A percentile compares a stretch with the other conserved stretches of the same genome.
These are phyloP conservation scores for Kodamaea laetipori DNA, from an alignment of 805 yeast species.

Conservation along the genomic window DNA sequence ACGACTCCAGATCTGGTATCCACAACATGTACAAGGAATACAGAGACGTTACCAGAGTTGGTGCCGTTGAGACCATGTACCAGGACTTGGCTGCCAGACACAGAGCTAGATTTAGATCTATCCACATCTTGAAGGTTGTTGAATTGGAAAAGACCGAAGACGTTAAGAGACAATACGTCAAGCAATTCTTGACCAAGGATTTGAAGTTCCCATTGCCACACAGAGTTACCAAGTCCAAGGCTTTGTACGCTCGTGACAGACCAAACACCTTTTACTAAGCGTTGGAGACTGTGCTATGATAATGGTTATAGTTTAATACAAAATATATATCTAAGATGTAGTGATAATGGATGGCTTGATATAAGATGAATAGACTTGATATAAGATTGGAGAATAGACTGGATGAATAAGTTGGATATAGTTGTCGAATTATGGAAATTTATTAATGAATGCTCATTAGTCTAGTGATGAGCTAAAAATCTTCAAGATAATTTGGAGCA, in stretches of 20 bases:
- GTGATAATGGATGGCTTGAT: too few relatives aligned
- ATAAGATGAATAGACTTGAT: too few relatives aligned
- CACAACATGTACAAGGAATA: slow-evolving; percentile 99
- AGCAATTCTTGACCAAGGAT: slow-evolving; percentile 92
- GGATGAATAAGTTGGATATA: too few relatives aligned
- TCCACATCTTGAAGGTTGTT: slow-evolving; percentile 99
- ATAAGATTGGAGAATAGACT: too few relatives aligned
- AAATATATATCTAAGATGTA: slow-evolving; percentile 7
- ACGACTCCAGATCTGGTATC: slow-evolving; percentile 99
- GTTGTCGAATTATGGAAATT: too few relatives aligned
- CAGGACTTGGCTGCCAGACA: slow-evolving; percentile 99
- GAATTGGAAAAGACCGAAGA: slow-evolving; percentile 97
- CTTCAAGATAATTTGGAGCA: too few relatives aligned
- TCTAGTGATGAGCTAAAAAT: too few relatives aligned
- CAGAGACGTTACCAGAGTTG: slow-evolving; percentile 99
- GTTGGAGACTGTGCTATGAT: slow-evolving; percentile 1
- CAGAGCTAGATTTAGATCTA: slow-evolving; percentile 99
- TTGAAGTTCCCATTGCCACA: slow-evolving; percentile 99
- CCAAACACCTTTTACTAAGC: slow-evolving; percentile 96
- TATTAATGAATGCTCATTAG: too few relatives aligned
- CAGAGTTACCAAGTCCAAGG: slow-evolving; percentile 92
- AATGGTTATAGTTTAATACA: slow-evolving; percentile 10
- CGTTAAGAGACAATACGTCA: slow-evolving; percentile 98
- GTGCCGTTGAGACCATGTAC: slow-evolving; percentile 98
- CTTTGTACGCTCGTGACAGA: slow-evolving; percentile 86